Evolutionary conservation across 352 stramenopile genomes (phyloP).

Genomic region (Lagenidium giganteum): DNA sequence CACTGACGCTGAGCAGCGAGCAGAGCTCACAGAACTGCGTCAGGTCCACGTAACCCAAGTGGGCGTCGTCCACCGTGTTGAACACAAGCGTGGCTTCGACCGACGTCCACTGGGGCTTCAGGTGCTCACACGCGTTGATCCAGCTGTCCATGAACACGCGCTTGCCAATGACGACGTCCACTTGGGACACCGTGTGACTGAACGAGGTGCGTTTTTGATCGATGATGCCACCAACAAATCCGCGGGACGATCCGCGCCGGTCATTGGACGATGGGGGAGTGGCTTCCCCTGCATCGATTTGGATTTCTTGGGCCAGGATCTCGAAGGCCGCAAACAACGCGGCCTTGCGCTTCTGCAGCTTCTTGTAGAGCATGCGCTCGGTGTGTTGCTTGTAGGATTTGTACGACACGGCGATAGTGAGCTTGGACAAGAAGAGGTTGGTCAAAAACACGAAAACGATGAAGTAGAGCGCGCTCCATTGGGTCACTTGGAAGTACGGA

Average conservation of each 20-base stretch:
- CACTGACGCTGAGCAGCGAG: conserved; percentile 65
- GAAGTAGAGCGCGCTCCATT: conserved; percentile 81
- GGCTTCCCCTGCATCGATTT: conserved; percentile 18
- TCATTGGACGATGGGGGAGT: conserved; percentile 19
- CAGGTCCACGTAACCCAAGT: conserved; percentile 54
- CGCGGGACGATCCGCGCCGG: conserved; percentile 57
- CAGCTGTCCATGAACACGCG: conserved; percentile 68
- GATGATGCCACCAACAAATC: conserved; percentile 32
- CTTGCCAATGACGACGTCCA: conserved; percentile 39
- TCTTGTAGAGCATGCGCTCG: conserved; percentile 82
- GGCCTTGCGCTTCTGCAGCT: conserved; percentile 79
- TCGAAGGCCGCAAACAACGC: conserved; percentile 75
- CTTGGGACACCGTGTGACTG: conserved; percentile 24
- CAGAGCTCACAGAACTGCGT: conserved; percentile 76
- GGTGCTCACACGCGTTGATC: conserved; percentile 64
- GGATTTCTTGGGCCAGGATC: conserved; percentile 56
- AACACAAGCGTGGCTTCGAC: conserved; percentile 75
- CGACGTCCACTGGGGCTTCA: conserved; percentile 69
- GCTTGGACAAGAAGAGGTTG: conserved; percentile 79
- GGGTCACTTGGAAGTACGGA: conserved; percentile 69
- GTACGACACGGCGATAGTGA: conserved; percentile 82
- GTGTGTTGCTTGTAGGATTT: conserved; percentile 85
- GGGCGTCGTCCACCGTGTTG: conserved; percentile 70
- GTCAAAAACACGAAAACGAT: conserved; percentile 75
- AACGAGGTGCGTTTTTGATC: conserved; percentile 37